Conservation (phyloP, 495 filamentous ascomycete genomes). For the Xylaria sp. region DNA sequence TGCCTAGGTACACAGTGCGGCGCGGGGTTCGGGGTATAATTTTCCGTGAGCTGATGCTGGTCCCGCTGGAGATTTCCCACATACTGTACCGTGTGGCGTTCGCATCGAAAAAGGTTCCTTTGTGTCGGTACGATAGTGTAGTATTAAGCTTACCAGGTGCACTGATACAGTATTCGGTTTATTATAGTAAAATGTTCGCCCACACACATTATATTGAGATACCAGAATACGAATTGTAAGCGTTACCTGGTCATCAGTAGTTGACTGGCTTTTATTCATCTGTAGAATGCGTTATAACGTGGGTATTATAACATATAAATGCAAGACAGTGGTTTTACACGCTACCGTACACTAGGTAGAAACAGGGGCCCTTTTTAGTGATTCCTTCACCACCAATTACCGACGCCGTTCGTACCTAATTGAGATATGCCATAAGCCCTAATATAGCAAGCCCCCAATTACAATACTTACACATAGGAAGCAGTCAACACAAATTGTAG, state of each 20-base stretch:
- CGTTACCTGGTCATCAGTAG: neutral
- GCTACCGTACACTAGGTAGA: constrained; percentile 4
- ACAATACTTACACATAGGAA: neutral
- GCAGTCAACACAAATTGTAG: neutral
- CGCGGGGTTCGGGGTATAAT: neutral
- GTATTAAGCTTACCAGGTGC: neutral
- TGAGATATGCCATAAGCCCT: neutral
- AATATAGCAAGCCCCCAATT: neutral
- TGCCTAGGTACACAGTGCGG: neutral
- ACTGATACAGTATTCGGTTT: neutral
- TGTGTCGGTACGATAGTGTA: constrained; percentile 7
- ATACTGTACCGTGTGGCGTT: constrained; percentile 6
- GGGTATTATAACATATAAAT: constrained; percentile 6
- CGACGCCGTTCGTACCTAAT: neutral
- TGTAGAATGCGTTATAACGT: neutral
- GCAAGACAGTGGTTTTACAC: constrained; percentile 5
- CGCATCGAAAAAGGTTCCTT: constrained; percentile 11
- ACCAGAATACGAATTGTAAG: neutral
- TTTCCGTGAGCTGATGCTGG: neutral
- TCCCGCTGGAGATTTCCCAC: too few species aligned
- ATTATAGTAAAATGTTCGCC: neutral
- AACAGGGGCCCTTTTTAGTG: neutral
- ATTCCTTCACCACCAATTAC: neutral
- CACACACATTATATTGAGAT: neutral
- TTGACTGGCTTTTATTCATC: constrained; percentile 4